These are phyloP conservation scores for Yamagishiella unicocca DNA, from an alignment of 139 green algal species.

Conservation along the genomic window DNA sequence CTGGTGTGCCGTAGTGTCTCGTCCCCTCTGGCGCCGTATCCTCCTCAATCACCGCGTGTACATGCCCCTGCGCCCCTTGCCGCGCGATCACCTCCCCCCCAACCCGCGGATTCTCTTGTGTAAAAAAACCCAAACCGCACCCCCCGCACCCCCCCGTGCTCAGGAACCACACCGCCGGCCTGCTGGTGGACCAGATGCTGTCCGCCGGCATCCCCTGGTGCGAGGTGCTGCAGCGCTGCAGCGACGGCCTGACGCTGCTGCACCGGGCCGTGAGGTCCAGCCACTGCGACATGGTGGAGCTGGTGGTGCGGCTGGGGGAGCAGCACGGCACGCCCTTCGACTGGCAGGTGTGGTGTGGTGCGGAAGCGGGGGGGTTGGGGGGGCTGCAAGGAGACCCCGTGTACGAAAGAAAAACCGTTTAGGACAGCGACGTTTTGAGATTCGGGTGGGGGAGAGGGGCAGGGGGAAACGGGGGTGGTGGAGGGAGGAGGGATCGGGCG, in stretches of 20 bases:
- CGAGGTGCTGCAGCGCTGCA: constrained; percentile 38
- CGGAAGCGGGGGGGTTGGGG: background rate
- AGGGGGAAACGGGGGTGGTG: background rate
- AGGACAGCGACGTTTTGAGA: background rate
- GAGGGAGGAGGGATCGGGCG: background rate
- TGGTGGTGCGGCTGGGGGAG: constrained; percentile 34
- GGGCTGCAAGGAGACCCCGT: too few relatives aligned
- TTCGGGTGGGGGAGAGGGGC: background rate
- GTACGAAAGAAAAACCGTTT: background rate
- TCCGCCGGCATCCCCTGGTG: background rate
- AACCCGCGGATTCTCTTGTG: too few relatives aligned
- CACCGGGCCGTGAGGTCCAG: constrained; percentile 15
- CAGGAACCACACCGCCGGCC: constrained; percentile 16
- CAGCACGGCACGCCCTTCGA: constrained; percentile 30
- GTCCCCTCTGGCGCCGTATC: background rate
- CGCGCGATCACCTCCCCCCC: background rate
- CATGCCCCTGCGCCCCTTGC: background rate
- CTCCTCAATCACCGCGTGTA: background rate
- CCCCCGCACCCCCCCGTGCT: background rate
- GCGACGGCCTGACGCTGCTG: constrained; percentile 44
- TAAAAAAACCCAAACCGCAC: too few relatives aligned
- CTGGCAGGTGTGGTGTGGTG: constrained; percentile 31
- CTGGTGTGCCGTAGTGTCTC: background rate
- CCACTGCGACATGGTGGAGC: constrained; percentile 1
- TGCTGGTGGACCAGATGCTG: constrained; percentile 31